Base-by-base conservation (phyloP, 805 yeast species). In the Barnettozyma siamensis region DNA sequence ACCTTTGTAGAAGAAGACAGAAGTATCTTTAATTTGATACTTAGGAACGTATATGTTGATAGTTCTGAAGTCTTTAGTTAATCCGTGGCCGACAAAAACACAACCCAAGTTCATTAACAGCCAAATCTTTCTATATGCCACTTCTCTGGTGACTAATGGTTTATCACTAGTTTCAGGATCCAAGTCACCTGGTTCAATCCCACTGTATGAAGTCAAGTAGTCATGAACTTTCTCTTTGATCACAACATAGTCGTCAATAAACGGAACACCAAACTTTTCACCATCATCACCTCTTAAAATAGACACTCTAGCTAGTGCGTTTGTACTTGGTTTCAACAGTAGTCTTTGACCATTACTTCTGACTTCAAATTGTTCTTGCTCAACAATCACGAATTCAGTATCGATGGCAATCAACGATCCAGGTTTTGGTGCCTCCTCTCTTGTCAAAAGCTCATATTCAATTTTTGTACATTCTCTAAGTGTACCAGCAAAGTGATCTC, bases 41-140 rank as follows among this genome's bases (percentile, higher is more conserved):
- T 71, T 69, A 0, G 98, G 98, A 2, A 94, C 94, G 57, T 84
- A 85, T 35, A 93, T 77, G 55, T 93, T 93, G 51, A 94, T 93
- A 27, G 93, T 85, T 53, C 97, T 72, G 69, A 93, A 93, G 65
- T 93, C 99, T 51, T 88, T 88, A 31, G 75, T 72, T 44, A 93
- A 69, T 2, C 97, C 96, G 65, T 93, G 99, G 0, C 99, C 99
- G 26, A 93, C 88, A 66, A 93, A 91, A 0, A 84, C 75, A 57
- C 95, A 88, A 0, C 97, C 97, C 42, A 88, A 56, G 55, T 91
- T 93, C 45, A 93, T 67, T 37, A 93, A 68, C 17, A 93, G 66
- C 99, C 99, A 94, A 31, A 93, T 72, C 53, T 85, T 78, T 44
- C 97, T 69, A 59, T 91, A 93, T 1, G 95, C 87, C 0, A 87